These are phyloP conservation scores for Taphrina wiesneri DNA, from an alignment of 1,139 yeast genomes.

Conservation along the genomic window DNA sequence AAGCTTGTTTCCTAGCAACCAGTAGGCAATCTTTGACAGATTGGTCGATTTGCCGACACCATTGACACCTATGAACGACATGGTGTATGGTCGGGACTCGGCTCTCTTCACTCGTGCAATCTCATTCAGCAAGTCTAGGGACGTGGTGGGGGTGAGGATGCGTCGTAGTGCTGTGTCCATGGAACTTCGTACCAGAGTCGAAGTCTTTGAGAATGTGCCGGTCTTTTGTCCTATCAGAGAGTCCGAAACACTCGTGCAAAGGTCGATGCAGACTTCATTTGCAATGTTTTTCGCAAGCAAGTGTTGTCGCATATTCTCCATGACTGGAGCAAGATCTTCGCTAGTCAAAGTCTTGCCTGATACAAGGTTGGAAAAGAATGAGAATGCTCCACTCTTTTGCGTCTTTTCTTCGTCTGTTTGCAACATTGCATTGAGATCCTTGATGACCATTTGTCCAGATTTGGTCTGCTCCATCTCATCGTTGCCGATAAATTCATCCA, in stretches of 20 bases:
- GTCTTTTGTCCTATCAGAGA: slow-evolving; percentile 66
- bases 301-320: slow-evolving; percentile 52
- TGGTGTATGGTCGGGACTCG: slow-evolving; percentile 68
- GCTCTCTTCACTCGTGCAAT: slow-evolving; percentile 56
- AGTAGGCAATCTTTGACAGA: slow-evolving; percentile 87
- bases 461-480: slow-evolving; percentile 54
- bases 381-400: slow-evolving; percentile 48
- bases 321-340: slow-evolving; percentile 51
- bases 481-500: slow-evolving; percentile 40
- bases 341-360: slow-evolving; percentile 57
- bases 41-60: slow-evolving; percentile 98
- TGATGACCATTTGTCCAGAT: slow-evolving; percentile 55
- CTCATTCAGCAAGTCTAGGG: slow-evolving; percentile 82
- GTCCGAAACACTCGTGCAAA: slow-evolving; percentile 60
- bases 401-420: slow-evolving; percentile 19
- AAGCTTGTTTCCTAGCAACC: slow-evolving; percentile 88
- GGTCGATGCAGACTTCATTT: slow-evolving; percentile 58
- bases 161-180: slow-evolving; percentile 75
- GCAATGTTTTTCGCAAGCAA: slow-evolving; percentile 57
- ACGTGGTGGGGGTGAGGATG: slow-evolving; percentile 86
- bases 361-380: slow-evolving; percentile 58
- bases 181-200: slow-evolving; percentile 62
- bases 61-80: slow-evolving; percentile 95
- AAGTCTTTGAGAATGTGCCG: slow-evolving; percentile 63
- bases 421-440: slow-evolving; percentile 48